Evolutionary conservation across 805 yeast genomes (phyloP), one percentile per base, ranked within the genome.

Genomic region (Dipodascus geniculatus): DNA sequence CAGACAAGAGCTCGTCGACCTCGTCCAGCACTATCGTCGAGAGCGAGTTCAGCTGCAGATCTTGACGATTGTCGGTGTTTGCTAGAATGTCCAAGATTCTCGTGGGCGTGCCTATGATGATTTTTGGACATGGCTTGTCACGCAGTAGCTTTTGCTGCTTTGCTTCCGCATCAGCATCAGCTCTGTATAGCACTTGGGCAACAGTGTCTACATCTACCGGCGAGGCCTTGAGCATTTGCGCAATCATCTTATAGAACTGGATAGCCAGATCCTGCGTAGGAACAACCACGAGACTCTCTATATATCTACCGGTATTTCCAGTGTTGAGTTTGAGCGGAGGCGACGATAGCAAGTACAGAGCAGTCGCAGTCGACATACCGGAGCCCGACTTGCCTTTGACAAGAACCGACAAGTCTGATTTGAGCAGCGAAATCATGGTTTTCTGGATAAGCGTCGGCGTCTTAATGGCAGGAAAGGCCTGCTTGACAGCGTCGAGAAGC

Each of bases 21-120:
- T 65, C 69, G 47, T 65, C 69, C 2, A 65, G 52, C 1, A 57
- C 64, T 3, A 65, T 48, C 53, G 59, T 62, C 2, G 58, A 54
- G 2, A 63, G 52, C 22, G 53, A 35, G 8, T 48, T 17, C 8
- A 63, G 53, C 1, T 54, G 56, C 3, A 61, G 48, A 9, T 61
- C 50, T 8, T 54, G 19, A 17, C 58, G 22, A 48, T 63, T 64
- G 4, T 38, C 44, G 28, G 60, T 56, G 14, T 74, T 66, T 3
- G 70, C 58, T 50, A 76, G 60, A 54, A 75, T 70, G 59, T 79
- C 83, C 38, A 77, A 65, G 48, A 79, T 57, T 49, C 82, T 61
- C 4, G 76, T 74, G 0, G 83, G 83, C 0, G 83, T 79, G 2
- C 78, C 79, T n/a, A 79, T 69, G 23, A 79, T 58, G n/a, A 79